Evolutionary conservation across 169 alveolate species (phyloP), one percentile per base, ranked within the genome.

Genomic region (Babesia divergens): DNA sequence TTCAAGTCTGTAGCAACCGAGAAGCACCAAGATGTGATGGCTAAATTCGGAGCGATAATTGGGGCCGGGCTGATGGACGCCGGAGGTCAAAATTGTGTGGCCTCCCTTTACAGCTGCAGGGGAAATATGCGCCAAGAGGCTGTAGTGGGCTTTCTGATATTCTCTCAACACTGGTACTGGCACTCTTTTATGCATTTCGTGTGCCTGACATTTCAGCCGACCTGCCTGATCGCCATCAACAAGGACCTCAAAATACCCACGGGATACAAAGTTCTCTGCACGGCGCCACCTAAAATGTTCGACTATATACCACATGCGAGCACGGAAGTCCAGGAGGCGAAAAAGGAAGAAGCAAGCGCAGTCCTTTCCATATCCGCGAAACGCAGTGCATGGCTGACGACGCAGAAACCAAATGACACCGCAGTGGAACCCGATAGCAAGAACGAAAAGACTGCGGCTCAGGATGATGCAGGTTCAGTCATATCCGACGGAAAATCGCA

Each of bases 121-220:
- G 76, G 76, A 20, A 66, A 81, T 51, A 50, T 95, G 89, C 75
- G 97, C 65, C 92, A 94, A 40, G 95, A 88, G 43, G 94, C 99
- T 24, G 97, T 96, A 20, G 98, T 92, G 16, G 99, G 99, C 16
- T 89, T 97, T 82, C 88, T 94, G 20, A 60, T 96, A 52, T 95
- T 95, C 84, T 65, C 94, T 40, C 98, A 97, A 72, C 91, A 95
- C 86, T 97, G 99, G 99, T 96, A 94, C 82, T 97, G 99, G 99
- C 96, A 92, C 84, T 98, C 99, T 16, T 89, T 94, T 60, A 90
- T 96, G 22, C 97, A 95, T 84, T 92, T 93, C 90, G 72, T 95
- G 18, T 85, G 96, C 42, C 72, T 97, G 40, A 60, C 97, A 26
- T 89, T 95, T 44, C 80, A 81, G 64, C 99, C 99, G 13, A 91